A percentile compares a stretch with the other conserved stretches of the same genome.
Evolutionary conservation across 495 filamentous ascomycete genomes (phyloP).

Genomic region (Neurospora sp.): DNA sequence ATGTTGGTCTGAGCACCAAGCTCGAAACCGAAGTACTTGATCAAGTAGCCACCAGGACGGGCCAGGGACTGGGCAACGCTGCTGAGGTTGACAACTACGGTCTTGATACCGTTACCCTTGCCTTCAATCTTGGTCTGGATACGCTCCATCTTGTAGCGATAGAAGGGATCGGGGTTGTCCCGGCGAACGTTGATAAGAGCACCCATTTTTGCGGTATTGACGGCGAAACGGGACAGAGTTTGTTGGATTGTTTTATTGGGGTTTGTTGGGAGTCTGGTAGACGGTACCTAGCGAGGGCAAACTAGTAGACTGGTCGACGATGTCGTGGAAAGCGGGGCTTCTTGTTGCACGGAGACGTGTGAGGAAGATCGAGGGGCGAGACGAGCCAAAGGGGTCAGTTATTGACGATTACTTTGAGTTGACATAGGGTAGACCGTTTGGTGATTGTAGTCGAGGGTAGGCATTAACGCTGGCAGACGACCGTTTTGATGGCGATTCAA

Average conservation of each 20-base stretch:
- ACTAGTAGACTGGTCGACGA: constrained; percentile 19
- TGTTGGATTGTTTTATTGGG: background rate
- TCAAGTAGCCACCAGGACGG: constrained; percentile 86
- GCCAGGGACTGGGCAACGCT: constrained; percentile 88
- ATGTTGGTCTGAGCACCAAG: constrained; percentile 96
- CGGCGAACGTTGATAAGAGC: constrained; percentile 86
- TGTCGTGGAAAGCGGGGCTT: constrained; percentile 29
- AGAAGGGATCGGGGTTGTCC: constrained; percentile 97
- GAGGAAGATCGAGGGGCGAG: constrained; percentile 26
- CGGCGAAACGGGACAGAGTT: constrained; percentile 7
- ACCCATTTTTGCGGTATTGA: constrained; percentile 45
- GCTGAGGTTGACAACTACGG: constrained; percentile 92
- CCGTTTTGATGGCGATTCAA: constrained; percentile 41
- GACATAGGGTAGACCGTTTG: constrained; percentile 39
- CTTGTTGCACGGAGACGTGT: constrained; percentile 32
- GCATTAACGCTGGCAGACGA: constrained; percentile 42
- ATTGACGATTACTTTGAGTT: constrained; percentile 35
- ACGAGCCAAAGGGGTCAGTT: constrained; percentile 34
- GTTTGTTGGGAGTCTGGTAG: constrained; percentile 4
- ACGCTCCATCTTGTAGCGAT: constrained; percentile 99
- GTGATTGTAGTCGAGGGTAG: constrained; percentile 34
- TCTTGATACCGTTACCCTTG: constrained; percentile 98
- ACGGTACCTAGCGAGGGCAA: background rate
- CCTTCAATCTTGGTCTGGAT: constrained; percentile 98
- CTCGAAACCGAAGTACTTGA: constrained; percentile 99